Base-by-base conservation (phyloP, 2,329 filamentous ascomycete genomes). In the Ascomycota sp. region DNA sequence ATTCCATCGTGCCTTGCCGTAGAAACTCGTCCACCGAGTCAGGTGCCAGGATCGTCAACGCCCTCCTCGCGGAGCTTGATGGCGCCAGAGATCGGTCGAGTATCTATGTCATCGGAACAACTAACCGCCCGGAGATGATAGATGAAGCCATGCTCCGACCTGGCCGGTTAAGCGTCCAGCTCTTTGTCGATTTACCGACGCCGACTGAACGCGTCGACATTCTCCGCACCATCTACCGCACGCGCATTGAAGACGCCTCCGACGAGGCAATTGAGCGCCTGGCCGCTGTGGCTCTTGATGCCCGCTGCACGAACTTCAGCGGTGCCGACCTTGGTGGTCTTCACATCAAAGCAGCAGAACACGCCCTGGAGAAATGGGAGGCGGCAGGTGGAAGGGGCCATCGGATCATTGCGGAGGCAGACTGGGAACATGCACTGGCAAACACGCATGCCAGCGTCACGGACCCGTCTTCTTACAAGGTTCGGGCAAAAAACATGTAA, bases 121-220 rank as follows among this genome's bases (percentile, higher is more conserved):
- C 89, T 2, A 98, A 98, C 50, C 63, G 89, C 0, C 86, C 86
- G 0, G 86, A 95, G 46, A 92, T 93, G 57, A 95, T 98, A 40
- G 89, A 98, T 48, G 74, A 81, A 2, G 89, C 89, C 2, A 92
- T 98, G 71, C 65, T 95, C 8, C 75, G 89, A 1, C 86, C 89
- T 0, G 89, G 89, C 1, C 75, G 89, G 19, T 63, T 98, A 1
- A 86, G 85, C 38, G 86, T 76, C 0, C 69, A 76, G n/a, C 64
- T 95, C 19, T 94, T 86, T 41, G 77, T 98, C 24, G 85, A 89
- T 43, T 57, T 95, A 0, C 89, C 89, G 0, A 75, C 71, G 19
- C 60, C 75, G 0, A 63, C 73, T 7, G 83, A 93, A 47, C 67
- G 89, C 10, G 78, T 79, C 0, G 82, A 91, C 33, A 98, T 98